Evolutionary conservation across 345 rosid species (phyloP).

Genomic region (Hibiscus tridactylites): DNA sequence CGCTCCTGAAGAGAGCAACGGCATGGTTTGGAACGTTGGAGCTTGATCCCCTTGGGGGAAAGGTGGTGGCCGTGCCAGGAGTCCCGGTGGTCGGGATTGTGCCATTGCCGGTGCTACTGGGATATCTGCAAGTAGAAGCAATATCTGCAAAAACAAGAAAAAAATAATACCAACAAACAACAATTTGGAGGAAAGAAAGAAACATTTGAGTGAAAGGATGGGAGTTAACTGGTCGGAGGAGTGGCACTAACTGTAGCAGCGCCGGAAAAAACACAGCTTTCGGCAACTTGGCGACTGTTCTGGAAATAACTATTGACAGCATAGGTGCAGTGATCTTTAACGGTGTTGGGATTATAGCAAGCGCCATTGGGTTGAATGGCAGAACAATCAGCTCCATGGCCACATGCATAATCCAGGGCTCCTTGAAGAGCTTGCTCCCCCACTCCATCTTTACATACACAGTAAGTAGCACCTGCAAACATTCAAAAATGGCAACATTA

Average conservation of each 20-base stretch:
- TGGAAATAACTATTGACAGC: slow-evolving; percentile 89
- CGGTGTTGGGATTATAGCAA: slow-evolving; percentile 76
- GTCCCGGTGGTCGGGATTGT: slow-evolving; percentile 8
- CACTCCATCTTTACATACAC: slow-evolving; percentile 68
- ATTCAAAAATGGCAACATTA: neutral
- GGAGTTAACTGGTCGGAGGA: slow-evolving; percentile 35
- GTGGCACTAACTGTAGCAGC: slow-evolving; percentile 38
- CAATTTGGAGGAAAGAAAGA: neutral
- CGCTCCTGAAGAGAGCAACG: slow-evolving; percentile 10
- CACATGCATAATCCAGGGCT: slow-evolving; percentile 81
- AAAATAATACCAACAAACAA: neutral
- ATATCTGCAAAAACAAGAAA: slow-evolving; percentile 30
- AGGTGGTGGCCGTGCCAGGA: slow-evolving; percentile 2
- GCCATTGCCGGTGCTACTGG: slow-evolving; percentile 15
- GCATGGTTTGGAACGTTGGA: slow-evolving; percentile 12
- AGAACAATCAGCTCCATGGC: slow-evolving; percentile 67
- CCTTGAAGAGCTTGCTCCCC: slow-evolving; percentile 50
- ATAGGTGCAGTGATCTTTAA: slow-evolving; percentile 77
- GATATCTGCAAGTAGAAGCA: slow-evolving; percentile 39
- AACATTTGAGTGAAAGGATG: neutral
- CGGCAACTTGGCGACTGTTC: slow-evolving; percentile 42
- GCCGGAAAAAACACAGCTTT: slow-evolving; percentile 69
- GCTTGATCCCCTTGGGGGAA: slow-evolving; percentile 18
- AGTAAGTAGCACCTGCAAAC: slow-evolving; percentile 48
- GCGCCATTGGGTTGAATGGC: slow-evolving; percentile 50